Evolutionary conservation across 1,284 basidiomycete genomes (phyloP), one percentile per base, ranked within the genome.

Genomic region (Apiotrichum brassicae): DNA sequence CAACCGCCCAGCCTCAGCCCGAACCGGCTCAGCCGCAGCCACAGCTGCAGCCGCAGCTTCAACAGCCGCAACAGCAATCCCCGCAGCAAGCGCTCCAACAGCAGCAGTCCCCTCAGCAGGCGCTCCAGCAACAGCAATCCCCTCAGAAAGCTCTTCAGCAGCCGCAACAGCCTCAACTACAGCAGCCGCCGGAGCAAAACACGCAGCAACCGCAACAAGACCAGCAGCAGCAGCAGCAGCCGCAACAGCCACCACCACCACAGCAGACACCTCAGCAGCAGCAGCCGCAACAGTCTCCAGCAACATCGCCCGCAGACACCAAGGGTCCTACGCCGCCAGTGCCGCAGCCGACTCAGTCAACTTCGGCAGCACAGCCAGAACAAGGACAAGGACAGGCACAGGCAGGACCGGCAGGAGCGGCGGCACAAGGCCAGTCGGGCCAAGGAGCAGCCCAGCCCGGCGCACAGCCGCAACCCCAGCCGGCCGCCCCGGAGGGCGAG

Each of bases 401-500:
- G n/a, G n/a, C n/a, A n/a, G n/a, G n/a, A n/a, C n/a, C n/a, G n/a
- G n/a, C n/a, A n/a, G n/a, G n/a, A n/a, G n/a, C n/a, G n/a, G n/a
- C n/a, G n/a, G n/a, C n/a, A n/a, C n/a, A n/a, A n/a, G n/a, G n/a
- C n/a, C 12, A 6, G 44, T 13, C 23, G 19, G 19, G 23, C 25
- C 14, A 24, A 48, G n/a, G 19, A 22, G 25, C 43, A 48, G 36
- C 33, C n/a, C n/a, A n/a, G n/a, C n/a, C n/a, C n/a, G n/a, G n/a
- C n/a, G n/a, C 20, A 6, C 49, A 7, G 19, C 16, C 12, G 14
- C 26, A 32, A 24, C 42, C 20, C 12, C 37, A 8, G 23, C 37
- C 18, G 18, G 16, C 35, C 19, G 14, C 28, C 28, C 19, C 46
- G 3, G 24, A n/a, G 24, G 13, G 18, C 20, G 32, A 24, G 22